Percentiles rank a stretch among this genome's conserved stretches.
These are phyloP conservation scores for Candida tammaniensis DNA, from an alignment of 805 yeast species.

Conservation along the genomic window DNA sequence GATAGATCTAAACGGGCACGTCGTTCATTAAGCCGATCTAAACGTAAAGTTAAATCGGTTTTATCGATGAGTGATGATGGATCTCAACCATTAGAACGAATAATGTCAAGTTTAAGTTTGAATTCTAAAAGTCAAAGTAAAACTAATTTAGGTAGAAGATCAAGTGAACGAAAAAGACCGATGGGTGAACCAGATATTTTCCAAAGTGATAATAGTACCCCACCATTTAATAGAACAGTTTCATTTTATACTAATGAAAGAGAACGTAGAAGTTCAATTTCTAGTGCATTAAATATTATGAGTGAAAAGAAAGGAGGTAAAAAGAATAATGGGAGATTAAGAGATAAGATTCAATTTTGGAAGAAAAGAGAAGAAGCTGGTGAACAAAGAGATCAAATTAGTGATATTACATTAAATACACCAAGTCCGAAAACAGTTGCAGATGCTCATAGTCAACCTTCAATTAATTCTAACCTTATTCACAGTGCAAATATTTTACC, in stretches of 20 bases:
- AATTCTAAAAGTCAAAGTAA: constrained; percentile 20
- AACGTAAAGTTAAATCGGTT: constrained; percentile 34
- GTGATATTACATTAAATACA: constrained; percentile 12
- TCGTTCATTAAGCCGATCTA: constrained; percentile 27
- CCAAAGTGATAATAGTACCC: constrained; percentile 5
- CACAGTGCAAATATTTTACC: constrained; percentile 1
- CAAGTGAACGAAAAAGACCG: constrained; percentile 9
- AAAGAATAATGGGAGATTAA: constrained; percentile 16
- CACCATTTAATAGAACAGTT: constrained; percentile 16
- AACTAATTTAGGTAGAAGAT: constrained; percentile 10
- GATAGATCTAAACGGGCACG: constrained; percentile 33
- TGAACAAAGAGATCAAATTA: constrained; percentile 7
- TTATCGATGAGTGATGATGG: constrained; percentile 30
- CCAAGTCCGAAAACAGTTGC: constrained; percentile 16
- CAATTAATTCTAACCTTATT: background rate
- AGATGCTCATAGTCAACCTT: constrained; percentile 3
- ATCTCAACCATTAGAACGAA: constrained; percentile 36
- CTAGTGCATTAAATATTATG: constrained; percentile 10
- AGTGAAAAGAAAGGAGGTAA: constrained; percentile 13
- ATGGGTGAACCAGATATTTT: constrained; percentile 2
- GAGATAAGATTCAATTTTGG: constrained; percentile 34
- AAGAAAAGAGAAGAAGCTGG: constrained; percentile 17
- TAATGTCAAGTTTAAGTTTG: constrained; percentile 35
- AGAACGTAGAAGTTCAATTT: constrained; percentile 13
- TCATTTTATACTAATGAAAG: constrained; percentile 18